phyloP scores from a whole-genome alignment of 768 basidiomycete species.

The Pilatotrama ljubarskyi region DNA sequence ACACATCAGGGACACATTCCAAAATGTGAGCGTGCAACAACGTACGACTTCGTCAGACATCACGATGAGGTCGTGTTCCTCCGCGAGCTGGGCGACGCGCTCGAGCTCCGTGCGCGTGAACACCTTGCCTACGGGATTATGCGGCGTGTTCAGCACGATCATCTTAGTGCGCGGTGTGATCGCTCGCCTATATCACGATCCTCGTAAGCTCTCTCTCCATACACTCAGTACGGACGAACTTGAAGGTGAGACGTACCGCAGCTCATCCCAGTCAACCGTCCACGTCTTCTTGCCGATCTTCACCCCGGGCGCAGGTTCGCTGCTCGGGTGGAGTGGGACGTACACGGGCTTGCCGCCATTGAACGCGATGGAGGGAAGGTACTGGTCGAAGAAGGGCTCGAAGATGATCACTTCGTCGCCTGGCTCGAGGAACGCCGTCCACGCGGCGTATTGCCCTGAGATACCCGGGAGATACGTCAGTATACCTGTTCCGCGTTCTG shows the following conservation, averaged over 20 bases:
- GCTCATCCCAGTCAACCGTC: conserved; percentile 86
- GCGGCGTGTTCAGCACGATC: conserved; percentile 93
- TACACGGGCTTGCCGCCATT: conserved; percentile 91
- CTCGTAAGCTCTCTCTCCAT: not conserved
- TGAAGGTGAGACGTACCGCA: conserved; percentile 50
- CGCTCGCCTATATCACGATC: conserved; percentile 46
- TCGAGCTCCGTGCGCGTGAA: conserved; percentile 83
- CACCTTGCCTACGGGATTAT: conserved; percentile 98
- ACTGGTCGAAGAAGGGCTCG: conserved; percentile 97
- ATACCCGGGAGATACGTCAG: conserved; percentile 3
- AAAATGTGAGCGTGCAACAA: conserved; percentile 4
- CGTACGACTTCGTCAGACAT: conserved; percentile 96
- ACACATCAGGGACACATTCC: no score
- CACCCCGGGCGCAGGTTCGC: conserved; percentile 30
- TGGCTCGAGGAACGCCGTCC: conserved; percentile 84
- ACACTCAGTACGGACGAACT: not conserved
- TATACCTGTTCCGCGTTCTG: not conserved
- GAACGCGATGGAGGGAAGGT: conserved; percentile 88
- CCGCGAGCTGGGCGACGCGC: conserved; percentile 79
- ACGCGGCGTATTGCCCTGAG: conserved; percentile 88
- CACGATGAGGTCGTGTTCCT: conserved; percentile 88
- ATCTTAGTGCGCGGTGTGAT: conserved; percentile 90
- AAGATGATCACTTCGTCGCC: conserved; percentile 99
- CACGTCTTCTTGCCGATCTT: conserved; percentile 71
- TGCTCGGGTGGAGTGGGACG: conserved; percentile 89